Base-by-base conservation (phyloP, 805 yeast species). In the Sugiyamaella chiloensis region DNA sequence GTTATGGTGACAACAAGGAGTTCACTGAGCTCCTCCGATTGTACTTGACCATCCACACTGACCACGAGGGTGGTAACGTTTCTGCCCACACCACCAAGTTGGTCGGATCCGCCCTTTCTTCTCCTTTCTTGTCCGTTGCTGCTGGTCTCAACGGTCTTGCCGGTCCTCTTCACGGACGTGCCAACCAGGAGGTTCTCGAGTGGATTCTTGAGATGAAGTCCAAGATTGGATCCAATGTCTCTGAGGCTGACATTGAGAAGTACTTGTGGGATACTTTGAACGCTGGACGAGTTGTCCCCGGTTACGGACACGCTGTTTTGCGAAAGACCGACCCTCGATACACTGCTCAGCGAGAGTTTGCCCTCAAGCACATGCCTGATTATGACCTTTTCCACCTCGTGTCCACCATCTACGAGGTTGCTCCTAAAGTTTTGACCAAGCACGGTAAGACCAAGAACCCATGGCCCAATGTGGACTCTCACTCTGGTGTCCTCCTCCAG, bases 361-460 rank as follows among this genome's bases (percentile, higher is more conserved):
- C 91, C 47, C 70, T 76, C 60, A 69, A 70, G 55, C 62, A 59
- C 52, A 61, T 62, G 52, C 88, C 90, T 65, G 84, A 85, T 66
- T 83, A 81, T 67, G 87, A 81, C 60, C 69, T 84, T 67, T 86
- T 85, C 80, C 80, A 81, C 73, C 76, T 86, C 51, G 93, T 86
- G 37, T 79, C 86, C 50, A 76, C 78, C 64, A 81, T 85, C 63
- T 84, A 83, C 71, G 83, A 85, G 69, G 86, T 85, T 60, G 93
- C 93, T 54, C 93, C 93, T 70, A 76, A 69, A 58, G 91, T 85
- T 44, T 77, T 85, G 60, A 81, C 85, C 60, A 75, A 83, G 72
- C 91, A 85, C 69, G 93, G 91, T 69, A 86, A 86, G 80, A 85
- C 91, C 65, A 85, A 85, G 80, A 85, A 85, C 80, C 93, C 93